Evolutionary conservation across 768 basidiomycete genomes (phyloP), one percentile per base, ranked within the genome.

Genomic region (Sarcodon aspratus): DNA sequence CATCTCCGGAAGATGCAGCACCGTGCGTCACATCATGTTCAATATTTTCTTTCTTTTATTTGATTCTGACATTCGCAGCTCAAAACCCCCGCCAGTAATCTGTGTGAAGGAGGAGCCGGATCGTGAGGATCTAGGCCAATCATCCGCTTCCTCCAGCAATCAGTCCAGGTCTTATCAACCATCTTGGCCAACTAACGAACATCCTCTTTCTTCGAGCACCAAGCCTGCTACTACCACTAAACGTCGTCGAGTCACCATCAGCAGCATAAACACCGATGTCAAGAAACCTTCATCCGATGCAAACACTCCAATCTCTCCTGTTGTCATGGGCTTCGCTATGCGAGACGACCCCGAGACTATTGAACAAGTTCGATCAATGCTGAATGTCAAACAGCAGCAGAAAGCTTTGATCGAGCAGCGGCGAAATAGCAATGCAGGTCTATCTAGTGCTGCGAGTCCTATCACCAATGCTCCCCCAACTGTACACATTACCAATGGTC

Each of bases 231-330:
- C 55, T 15, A 63, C 67, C 6, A 62, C 68, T 27, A 83, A 84
- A 73, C 80, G 73, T 53, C 79, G 85, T 54, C 79, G 85, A 40
- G 77, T 83, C 51, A 86, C 85, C 37, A 70, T 84, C 62, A 79
- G 75, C 59, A 80, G 82, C 50, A 65, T 74, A 1, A 74, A 78
- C 59, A 76, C 79, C 33, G 70, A 79, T 55, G 69, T 76, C 46
- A 59, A 70, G 42, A 61, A 65, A 13, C 54, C 68, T 9, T 50
- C 49, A 51, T 48, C 56, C 47, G 55, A 54, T 33, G 44, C 67
- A 45, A 74, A 78, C 31, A 72, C 78, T 11, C 74, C 81, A 48
- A 75, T 83, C 33, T 82, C 82, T 0, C 80, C 85, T 36, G 76
- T 78, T 48, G 76, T 82, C 52, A 74, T 82, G 66, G 72, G 80